Percentiles rank a stretch among this genome's conserved stretches.
Conservation (phyloP, 768 basidiomycete species). For the Jaapia argillacea region DNA sequence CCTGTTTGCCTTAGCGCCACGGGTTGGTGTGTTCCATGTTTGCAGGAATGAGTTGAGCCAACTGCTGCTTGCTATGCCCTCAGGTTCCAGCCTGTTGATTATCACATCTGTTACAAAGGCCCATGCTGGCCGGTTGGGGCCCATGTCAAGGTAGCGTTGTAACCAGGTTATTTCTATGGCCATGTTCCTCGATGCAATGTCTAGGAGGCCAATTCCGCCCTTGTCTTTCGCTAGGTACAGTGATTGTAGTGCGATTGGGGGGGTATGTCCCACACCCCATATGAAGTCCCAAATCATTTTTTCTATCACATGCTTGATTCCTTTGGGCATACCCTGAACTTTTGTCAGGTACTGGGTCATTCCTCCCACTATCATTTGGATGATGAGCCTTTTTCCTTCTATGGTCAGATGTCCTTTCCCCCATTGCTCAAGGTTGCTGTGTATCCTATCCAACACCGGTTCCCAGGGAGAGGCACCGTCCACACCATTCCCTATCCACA, state of each 20-base stretch:
- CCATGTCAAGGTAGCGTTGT: too few species aligned
- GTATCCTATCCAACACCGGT: slow-evolving; percentile 17
- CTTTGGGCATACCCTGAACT: slow-evolving; percentile 28
- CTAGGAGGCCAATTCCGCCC: not conserved
- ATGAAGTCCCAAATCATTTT: slow-evolving; percentile 18
- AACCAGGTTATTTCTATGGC: not conserved
- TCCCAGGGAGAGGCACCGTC: slow-evolving; percentile 16
- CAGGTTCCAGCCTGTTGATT: not conserved
- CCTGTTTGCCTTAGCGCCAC: not conserved
- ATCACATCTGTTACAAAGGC: not conserved
- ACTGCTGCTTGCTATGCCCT: not conserved
- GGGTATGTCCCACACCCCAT: slow-evolving; percentile 8
- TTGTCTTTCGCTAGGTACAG: not conserved
- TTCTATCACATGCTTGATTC: slow-evolving; percentile 11
- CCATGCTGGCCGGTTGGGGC: not conserved
- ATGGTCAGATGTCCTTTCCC: slow-evolving; percentile 17
- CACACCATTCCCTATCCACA: slow-evolving; percentile 20
- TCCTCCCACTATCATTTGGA: slow-evolving; percentile 19
- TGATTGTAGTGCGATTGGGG: not conserved
- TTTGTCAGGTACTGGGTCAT: slow-evolving; percentile 24
- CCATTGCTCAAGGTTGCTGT: slow-evolving; percentile 13
- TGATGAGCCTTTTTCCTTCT: slow-evolving; percentile 16
- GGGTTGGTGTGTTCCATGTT: not conserved
- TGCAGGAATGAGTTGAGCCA: not conserved
- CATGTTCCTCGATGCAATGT: not conserved